Evolutionary conservation across 352 stramenopile genomes (phyloP).

Genomic region (Pythium vanterpoolii): DNA sequence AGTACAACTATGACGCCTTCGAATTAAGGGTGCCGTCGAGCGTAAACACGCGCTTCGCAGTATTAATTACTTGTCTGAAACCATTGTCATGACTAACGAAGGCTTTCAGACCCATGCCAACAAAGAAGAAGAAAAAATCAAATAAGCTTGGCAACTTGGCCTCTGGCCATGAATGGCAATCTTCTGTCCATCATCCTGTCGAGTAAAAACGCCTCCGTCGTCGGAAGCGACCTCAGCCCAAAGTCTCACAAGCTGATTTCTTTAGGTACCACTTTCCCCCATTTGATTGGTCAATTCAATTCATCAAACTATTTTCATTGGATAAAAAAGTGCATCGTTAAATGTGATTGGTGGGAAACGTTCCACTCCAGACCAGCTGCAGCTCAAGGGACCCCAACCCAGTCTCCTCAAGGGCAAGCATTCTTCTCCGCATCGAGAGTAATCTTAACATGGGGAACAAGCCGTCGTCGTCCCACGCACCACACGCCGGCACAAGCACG

Average conservation of each 20-base stretch:
- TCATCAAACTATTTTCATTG: neutral
- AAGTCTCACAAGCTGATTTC: too few relatives aligned
- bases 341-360: neutral
- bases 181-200: too few relatives aligned
- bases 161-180: neutral
- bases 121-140: too few relatives aligned
- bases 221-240: neutral
- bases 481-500: constrained; percentile 9
- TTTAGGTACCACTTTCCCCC: neutral
- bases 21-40: too few relatives aligned
- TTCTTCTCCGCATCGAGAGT: neutral
- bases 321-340: too few relatives aligned
- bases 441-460: constrained; percentile 24
- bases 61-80: too few relatives aligned
- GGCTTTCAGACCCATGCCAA: too few relatives aligned
- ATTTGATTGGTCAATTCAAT: neutral
- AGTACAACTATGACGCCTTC: too few relatives aligned
- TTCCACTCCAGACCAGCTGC: neutral
- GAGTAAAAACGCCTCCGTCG: neutral
- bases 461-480: constrained; percentile 4
- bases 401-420: neutral
- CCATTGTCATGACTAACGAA: too few relatives aligned
- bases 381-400: neutral
- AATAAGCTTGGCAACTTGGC: too few relatives aligned
- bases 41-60: too few relatives aligned